These are phyloP conservation scores for Boletellus sp. DNA, from an alignment of 768 basidiomycete genomes.

Conservation along the genomic window DNA sequence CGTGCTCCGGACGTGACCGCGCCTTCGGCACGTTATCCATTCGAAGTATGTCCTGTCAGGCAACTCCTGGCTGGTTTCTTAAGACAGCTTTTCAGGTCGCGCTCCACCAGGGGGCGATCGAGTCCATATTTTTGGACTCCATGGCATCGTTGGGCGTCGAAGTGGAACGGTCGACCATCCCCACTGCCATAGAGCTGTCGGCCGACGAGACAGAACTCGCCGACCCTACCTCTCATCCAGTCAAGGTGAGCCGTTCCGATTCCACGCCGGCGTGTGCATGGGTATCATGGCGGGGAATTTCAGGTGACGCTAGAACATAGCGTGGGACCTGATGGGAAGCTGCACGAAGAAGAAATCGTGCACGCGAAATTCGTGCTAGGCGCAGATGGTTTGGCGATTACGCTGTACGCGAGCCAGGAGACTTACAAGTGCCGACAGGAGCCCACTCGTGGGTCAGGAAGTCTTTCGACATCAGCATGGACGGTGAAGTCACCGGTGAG, in stretches of 20 bases:
- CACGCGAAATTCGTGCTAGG: conserved; percentile 75
- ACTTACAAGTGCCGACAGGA: conserved; percentile 38
- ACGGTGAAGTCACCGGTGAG: conserved; percentile 63
- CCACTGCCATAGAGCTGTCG: conserved; percentile 30
- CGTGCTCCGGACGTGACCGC: conserved; percentile 59
- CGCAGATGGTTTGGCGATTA: conserved; percentile 52
- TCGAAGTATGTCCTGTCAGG: conserved; percentile 45
- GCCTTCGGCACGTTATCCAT: conserved; percentile 62
- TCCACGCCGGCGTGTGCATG: background rate
- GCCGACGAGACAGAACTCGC: conserved; percentile 18
- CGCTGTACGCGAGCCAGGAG: background rate
- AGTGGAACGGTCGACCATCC: conserved; percentile 32
- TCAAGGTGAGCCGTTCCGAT: conserved; percentile 13
- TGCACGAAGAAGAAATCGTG: conserved; percentile 51
- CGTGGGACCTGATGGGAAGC: conserved; percentile 29
- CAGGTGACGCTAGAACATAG: conserved; percentile 22
- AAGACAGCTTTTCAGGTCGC: conserved; percentile 17
- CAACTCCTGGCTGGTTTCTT: background rate
- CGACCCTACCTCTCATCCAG: conserved; percentile 20
- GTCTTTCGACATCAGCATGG: conserved; percentile 58
- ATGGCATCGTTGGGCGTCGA: conserved; percentile 28
- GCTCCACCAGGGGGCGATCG: conserved; percentile 35
- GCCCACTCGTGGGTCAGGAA: conserved; percentile 86
- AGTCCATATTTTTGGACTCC: conserved; percentile 33
- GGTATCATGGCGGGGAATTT: conserved; percentile 1